These are phyloP conservation scores for Anthracocystis walkeri DNA, from an alignment of 1,284 basidiomycete genomes.

Conservation along the genomic window DNA sequence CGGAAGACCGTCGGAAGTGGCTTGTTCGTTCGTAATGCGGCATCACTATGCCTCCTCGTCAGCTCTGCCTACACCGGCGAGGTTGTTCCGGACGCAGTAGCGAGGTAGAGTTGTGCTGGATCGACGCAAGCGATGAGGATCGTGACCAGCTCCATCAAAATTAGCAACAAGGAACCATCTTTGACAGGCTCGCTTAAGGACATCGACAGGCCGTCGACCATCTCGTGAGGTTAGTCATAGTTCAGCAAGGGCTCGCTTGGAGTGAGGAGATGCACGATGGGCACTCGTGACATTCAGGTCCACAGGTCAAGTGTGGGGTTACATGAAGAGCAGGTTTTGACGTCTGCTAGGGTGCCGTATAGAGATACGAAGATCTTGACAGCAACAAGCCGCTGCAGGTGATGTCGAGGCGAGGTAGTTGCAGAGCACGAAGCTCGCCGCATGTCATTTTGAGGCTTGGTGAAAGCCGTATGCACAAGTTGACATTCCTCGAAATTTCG, in stretches of 20 bases:
- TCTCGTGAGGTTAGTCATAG: slow-evolving; percentile 18
- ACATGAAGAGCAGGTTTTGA: neutral
- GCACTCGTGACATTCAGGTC: neutral
- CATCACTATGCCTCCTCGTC: neutral
- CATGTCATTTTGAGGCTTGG: slow-evolving; percentile 23
- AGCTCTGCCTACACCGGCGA: neutral
- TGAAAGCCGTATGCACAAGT: slow-evolving; percentile 10
- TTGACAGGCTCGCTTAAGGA: neutral
- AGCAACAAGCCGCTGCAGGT: slow-evolving; percentile 7
- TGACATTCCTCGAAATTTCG: slow-evolving; percentile 49
- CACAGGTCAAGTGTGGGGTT: neutral
- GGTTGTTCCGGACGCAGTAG: neutral
- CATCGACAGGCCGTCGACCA: neutral
- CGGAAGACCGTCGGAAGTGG: slow-evolving; percentile 1
- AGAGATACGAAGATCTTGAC: too few relatives aligned
- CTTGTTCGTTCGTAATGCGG: slow-evolving; percentile 12
- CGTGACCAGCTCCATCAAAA: neutral
- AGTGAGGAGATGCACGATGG: neutral
- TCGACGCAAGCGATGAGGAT: neutral
- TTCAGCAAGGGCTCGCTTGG: neutral
- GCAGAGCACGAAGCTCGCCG: slow-evolving; percentile 13
- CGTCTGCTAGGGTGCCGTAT: too few relatives aligned
- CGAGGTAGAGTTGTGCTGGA: slow-evolving; percentile 9
- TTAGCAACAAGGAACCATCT: slow-evolving; percentile 2
- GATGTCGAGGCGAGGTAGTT: neutral